Evolutionary conservation across 2,329 filamentous ascomycete species (phyloP), one percentile per base, ranked within the genome.

Genomic region (Aureobasidium lini): DNA sequence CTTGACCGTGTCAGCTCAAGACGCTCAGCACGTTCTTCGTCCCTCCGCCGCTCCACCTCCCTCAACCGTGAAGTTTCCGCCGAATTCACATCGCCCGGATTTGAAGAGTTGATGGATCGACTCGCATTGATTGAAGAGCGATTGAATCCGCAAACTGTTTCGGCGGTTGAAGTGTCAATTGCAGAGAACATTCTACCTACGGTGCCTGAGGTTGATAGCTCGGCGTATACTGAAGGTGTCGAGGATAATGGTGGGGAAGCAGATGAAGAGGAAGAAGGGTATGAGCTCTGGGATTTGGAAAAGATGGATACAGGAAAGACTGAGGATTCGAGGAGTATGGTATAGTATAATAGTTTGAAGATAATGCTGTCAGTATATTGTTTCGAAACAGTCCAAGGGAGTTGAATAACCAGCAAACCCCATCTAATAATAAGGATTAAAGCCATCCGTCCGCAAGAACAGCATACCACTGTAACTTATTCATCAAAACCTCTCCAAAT

Each of bases 31-130:
- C 4, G 40, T 34, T 52, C 31, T 8, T n/a, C 49, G 18, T 16
- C 36, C 11, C 18, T 28, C 13, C 43, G 28, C 1, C 39, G 53
- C 40, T 44, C 43, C 3, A n/a, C 11, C 23, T 47, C 1, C 16
- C 39, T 31, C 42, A 15, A 32, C 16, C 32, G 6, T 23, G n/a
- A 7, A 34, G n/a, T 32, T 1, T 48, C 44, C 16, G 57, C 36
- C 15, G 57, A 60, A 0, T 40, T 46, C 6, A 13, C 40, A 9
- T 46, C 46, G 0, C 32, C 49, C n/a, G 57, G 39, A 2, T 57
- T 57, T 11, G 46, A 50, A 4, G 57, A 60, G 31, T n/a, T 60
- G n/a, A 60, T 60, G 57, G 40, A 46, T 40, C 39, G 48, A 39
- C 23, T 60, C 16, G 47, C 39, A 11, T 10, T 40, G 7, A 54